These are phyloP conservation scores for Aquilaria yunnanensis DNA, from an alignment of 345 rosid genomes.

Conservation along the genomic window DNA sequence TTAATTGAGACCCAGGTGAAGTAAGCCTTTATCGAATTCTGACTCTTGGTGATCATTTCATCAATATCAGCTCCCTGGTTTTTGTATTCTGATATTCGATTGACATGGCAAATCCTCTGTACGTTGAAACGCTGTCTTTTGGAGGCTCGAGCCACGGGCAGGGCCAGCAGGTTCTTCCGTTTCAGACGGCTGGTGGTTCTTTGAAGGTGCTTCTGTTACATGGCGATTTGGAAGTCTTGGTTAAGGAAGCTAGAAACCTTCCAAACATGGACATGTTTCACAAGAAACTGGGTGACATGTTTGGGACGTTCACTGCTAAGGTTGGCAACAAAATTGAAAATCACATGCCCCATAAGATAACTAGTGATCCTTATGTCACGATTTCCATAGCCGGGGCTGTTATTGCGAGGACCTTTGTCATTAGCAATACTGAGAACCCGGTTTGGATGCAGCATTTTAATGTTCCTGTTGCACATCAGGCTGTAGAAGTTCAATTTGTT, in stretches of 20 bases:
- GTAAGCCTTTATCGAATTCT: constrained; percentile 2
- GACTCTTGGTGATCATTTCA: neutral
- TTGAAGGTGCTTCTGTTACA: constrained; percentile 53
- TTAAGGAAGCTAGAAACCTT: constrained; percentile 74
- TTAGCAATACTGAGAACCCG: constrained; percentile 66
- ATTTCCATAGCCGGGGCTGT: constrained; percentile 69
- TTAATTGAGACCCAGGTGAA: constrained; percentile 4
- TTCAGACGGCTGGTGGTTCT: constrained; percentile 46
- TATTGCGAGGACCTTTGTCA: constrained; percentile 76
- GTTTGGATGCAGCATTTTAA: constrained; percentile 83
- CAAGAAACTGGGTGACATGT: constrained; percentile 52
- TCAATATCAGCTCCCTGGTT: neutral
- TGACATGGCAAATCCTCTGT: constrained; percentile 39
- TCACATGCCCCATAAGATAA: constrained; percentile 46
- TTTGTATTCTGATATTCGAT: neutral
- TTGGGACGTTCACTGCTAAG: constrained; percentile 39
- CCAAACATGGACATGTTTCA: constrained; percentile 91
- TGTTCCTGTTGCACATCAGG: constrained; percentile 75
- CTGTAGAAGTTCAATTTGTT: constrained; percentile 69
- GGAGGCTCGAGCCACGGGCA: constrained; percentile 62
- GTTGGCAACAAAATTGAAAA: constrained; percentile 45
- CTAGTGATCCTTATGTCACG: constrained; percentile 89
- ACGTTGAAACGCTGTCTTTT: constrained; percentile 44
- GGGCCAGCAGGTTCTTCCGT: constrained; percentile 50
- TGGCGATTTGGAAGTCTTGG: constrained; percentile 83